These are phyloP conservation scores for Backusella macrospora DNA, from an alignment of 192 early-diverging fungal genomes.

Conservation along the genomic window DNA sequence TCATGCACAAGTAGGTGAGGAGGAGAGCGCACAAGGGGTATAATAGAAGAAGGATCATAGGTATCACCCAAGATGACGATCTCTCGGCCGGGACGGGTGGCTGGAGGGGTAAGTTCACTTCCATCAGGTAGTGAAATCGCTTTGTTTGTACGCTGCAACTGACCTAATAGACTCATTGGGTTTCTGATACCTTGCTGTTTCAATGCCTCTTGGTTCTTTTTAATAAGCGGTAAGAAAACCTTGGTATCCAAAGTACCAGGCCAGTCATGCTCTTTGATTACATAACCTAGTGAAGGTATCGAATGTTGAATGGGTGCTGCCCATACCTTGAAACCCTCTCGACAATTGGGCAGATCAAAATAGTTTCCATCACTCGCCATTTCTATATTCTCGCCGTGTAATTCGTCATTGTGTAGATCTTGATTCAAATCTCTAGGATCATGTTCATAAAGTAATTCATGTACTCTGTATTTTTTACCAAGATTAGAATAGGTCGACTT, in stretches of 20 bases:
- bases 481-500: constrained; percentile 41
- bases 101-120: constrained; percentile 30
- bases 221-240: constrained; percentile 39
- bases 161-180: constrained; percentile 49
- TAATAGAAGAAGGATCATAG: constrained; percentile 41
- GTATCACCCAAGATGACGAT: constrained; percentile 64
- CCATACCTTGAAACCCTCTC: constrained; percentile 27
- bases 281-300: constrained; percentile 56
- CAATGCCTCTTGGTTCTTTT: constrained; percentile 43
- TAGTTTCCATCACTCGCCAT: not conserved
- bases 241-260: constrained; percentile 48
- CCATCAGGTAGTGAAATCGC: constrained; percentile 52
- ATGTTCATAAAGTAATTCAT: constrained; percentile 44
- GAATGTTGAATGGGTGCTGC: constrained; percentile 53
- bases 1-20: constrained; percentile 56
- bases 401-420: constrained; percentile 22
- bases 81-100: constrained; percentile 43
- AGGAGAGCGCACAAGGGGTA: constrained; percentile 9
- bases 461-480: constrained; percentile 41
- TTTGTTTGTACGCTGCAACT: constrained; percentile 45
- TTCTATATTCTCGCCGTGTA: constrained; percentile 28
- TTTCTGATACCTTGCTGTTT: constrained; percentile 41
- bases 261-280: constrained; percentile 42
- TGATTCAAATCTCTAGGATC: constrained; percentile 26
- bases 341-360: not conserved